phyloP scores from a whole-genome alignment of 805 yeast species.

The Candida morakotiae region DNA sequence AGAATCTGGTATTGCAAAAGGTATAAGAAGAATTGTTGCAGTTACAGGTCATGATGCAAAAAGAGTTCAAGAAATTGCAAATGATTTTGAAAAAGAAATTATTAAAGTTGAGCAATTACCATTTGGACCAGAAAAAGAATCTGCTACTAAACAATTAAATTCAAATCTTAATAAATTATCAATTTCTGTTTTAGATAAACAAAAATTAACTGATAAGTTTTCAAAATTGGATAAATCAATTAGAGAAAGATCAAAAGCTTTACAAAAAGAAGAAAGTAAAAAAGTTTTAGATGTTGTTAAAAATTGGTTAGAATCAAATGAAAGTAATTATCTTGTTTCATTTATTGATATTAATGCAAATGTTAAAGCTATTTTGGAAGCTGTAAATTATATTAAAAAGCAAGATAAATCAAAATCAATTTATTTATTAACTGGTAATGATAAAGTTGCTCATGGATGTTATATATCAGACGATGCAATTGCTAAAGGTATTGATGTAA shows the following conservation, averaged over 20 bases:
- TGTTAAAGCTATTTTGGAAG: slow-evolving; percentile 93
- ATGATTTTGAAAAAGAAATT: slow-evolving; percentile 61
- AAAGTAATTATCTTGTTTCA: slow-evolving; percentile 57
- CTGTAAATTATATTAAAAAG: slow-evolving; percentile 77
- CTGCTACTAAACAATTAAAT: slow-evolving; percentile 75
- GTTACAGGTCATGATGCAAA: slow-evolving; percentile 90
- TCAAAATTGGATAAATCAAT: slow-evolving; percentile 76
- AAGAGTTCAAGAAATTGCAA: slow-evolving; percentile 83
- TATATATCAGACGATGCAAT: slow-evolving; percentile 72
- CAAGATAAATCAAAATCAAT: slow-evolving; percentile 70
- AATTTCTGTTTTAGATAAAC: slow-evolving; percentile 79
- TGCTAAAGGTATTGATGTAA: slow-evolving; percentile 67
- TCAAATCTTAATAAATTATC: slow-evolving; percentile 78
- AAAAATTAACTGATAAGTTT: slow-evolving; percentile 69
- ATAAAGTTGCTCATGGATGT: slow-evolving; percentile 93
- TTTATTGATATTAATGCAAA: slow-evolving; percentile 70
- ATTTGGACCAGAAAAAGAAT: slow-evolving; percentile 76
- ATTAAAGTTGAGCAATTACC: slow-evolving; percentile 58
- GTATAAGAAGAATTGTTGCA: slow-evolving; percentile 96
- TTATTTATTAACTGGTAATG: slow-evolving; percentile 74
- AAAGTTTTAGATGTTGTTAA: slow-evolving; percentile 75
- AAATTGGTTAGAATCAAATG: slow-evolving; percentile 52
- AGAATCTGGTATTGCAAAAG: slow-evolving; percentile 98
- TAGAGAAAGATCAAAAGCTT: slow-evolving; percentile 82
- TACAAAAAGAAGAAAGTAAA: slow-evolving; percentile 85